Evolutionary conservation across 1,139 yeast species (phyloP).

Genomic region (Debaryomyces sp.): DNA sequence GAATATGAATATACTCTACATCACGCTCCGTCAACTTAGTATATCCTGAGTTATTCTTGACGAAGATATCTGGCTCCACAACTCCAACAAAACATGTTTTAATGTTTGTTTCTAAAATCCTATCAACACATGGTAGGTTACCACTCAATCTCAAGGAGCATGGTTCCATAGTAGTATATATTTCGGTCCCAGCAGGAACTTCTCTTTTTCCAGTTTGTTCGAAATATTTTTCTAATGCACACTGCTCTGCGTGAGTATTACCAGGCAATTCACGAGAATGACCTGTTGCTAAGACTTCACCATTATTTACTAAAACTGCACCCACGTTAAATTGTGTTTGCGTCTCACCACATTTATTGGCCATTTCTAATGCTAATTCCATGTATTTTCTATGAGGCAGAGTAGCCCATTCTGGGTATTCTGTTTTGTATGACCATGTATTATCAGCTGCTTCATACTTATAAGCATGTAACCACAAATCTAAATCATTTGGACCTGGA

Average conservation of each 20-base stretch:
- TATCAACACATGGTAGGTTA: constrained; percentile 82
- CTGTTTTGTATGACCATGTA: constrained; percentile 78
- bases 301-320: constrained; percentile 74
- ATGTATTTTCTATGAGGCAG: constrained; percentile 57
- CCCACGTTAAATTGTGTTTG: constrained; percentile 93
- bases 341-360: constrained; percentile 80
- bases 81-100: constrained; percentile 89
- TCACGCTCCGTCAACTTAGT: constrained; percentile 54
- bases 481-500: constrained; percentile 85
- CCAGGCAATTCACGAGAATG: constrained; percentile 91
- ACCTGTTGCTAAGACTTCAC: constrained; percentile 73
- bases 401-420: constrained; percentile 86
- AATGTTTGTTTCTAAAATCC: constrained; percentile 63
- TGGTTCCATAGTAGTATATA: constrained; percentile 98
- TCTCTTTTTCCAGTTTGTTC: constrained; percentile 33
- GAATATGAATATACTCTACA: constrained; percentile 75
- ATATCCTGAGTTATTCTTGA: constrained; percentile 71
- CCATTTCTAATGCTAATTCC: constrained; percentile 72
- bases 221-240: constrained; percentile 81
- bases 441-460: constrained; percentile 61
- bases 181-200: constrained; percentile 76
- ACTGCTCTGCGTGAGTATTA: constrained; percentile 97
- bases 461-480: constrained; percentile 89
- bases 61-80: constrained; percentile 86
- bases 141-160: constrained; percentile 91